Base-by-base conservation (phyloP, 139 green algal species). In the Dunaliella sp. region DNA sequence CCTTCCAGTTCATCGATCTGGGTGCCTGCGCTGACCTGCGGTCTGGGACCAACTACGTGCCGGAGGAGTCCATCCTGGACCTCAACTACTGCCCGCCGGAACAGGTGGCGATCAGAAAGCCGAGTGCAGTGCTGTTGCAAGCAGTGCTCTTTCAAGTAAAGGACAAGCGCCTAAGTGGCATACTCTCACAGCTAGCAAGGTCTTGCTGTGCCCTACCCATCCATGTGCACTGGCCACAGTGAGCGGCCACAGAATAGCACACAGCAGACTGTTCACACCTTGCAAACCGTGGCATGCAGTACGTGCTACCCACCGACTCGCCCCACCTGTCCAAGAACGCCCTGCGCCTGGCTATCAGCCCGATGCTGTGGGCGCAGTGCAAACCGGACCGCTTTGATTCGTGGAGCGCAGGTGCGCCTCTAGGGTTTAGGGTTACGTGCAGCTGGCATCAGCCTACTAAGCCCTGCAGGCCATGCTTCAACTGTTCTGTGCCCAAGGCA, bases 381-480 rank as follows among this genome's bases (percentile, higher is more conserved):
- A 94, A 95, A 80, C 96, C 96, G 12, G 96, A 98, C 92, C 91
- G 94, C 80, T 98, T 98, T 85, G 96, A 98, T 92, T 94, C 89
- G 48, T 98, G 94, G 92, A 95, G 91, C 1, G 87, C 89, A 12
- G 89, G 91, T 74, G 84, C 80, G 82, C 1, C 1, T n/a, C n/a
- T n/a, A n/a, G n/a, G n/a, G n/a, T n/a, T n/a, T n/a, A n/a, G n/a
- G n/a, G n/a, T n/a, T n/a, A n/a, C n/a, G n/a, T n/a, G n/a, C n/a
- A n/a, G n/a, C n/a, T n/a, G n/a, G n/a, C n/a, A n/a, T n/a, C n/a
- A n/a, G n/a, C n/a, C n/a, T n/a, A n/a, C n/a, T n/a, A n/a, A n/a
- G n/a, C n/a, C n/a, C n/a, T n/a, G n/a, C n/a, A n/a, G n/a, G 32
- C 77, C 34, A 76, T 88, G 37, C 38, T 90, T 38, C 65, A 88